These are phyloP conservation scores for Eucalyptus curtisii DNA, from an alignment of 345 rosid genomes.

Conservation along the genomic window DNA sequence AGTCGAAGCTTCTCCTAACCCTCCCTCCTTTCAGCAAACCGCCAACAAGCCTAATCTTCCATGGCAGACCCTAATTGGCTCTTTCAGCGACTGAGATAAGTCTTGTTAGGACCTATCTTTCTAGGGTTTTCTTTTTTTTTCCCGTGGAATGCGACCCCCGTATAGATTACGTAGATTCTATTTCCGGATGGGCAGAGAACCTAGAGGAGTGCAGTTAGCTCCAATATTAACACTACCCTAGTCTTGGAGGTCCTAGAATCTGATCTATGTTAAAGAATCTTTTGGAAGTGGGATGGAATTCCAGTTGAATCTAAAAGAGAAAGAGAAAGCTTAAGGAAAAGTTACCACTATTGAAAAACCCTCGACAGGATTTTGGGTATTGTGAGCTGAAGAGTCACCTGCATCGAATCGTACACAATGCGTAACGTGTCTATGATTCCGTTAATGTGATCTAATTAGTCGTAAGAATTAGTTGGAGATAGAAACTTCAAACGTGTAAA, in stretches of 20 bases:
- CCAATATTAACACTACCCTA: not conserved
- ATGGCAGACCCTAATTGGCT: not conserved
- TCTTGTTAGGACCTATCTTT: not conserved
- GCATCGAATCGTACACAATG: not conserved
- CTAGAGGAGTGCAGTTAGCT: not conserved
- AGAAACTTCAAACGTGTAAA: not conserved
- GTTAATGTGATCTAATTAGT: not conserved
- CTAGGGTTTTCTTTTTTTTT: not conserved
- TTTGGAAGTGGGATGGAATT: not conserved
- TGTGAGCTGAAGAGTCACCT: not conserved
- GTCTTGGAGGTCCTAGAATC: not conserved
- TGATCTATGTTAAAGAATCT: not conserved
- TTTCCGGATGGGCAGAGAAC: not conserved
- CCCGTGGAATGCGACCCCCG: not conserved
- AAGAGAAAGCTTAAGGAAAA: not conserved
- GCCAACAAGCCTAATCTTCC: not conserved
- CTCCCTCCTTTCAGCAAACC: not conserved
- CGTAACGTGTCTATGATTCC: not conserved
- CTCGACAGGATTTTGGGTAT: not conserved
- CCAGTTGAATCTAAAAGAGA: not conserved
- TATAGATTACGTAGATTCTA: not conserved
- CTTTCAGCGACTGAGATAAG: not conserved
- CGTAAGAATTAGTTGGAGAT: not conserved
- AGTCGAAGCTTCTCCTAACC: not conserved
- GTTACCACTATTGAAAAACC: not conserved